Evolutionary conservation across 345 rosid species (phyloP), one percentile per base, ranked within the genome.

Genomic region (Cardamine resedifolia): DNA sequence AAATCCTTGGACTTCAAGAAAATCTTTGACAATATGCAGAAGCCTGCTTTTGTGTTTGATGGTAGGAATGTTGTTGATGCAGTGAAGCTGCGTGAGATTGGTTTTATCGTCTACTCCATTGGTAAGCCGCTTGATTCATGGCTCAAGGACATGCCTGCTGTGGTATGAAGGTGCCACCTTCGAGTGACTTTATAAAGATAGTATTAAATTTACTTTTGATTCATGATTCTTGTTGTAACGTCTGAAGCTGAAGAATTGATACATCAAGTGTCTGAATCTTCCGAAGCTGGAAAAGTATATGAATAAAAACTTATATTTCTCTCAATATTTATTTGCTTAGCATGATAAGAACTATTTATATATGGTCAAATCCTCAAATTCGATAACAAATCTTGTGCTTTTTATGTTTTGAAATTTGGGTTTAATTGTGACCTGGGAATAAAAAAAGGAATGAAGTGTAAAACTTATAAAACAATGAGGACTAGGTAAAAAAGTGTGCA

Each of bases 31-130:
- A 64, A 68, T 60, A 83, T 83, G 86, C 77, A 71, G 47, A 77
- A 81, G 31, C 81, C 83, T 0, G 98, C 96, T 2, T 91, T 84
- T 15, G 84, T 89, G 66, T 91, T 89, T 8, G 96, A 91, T 65
- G 94, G 96, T 26, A 75, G 95, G 56, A 92, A 90, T 36, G 56
- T 92, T 27, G 81, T 86, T 58, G 82, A 88, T 38, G 85, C 33
- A 3, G 85, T 64, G 26, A 75, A 77, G 81, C 80, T 92, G 83
- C 86, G 96, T 78, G 75, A 83, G 80, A 86, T 89, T 33, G 96
- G 98, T 0, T 92, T 92, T 70, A 83, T 90, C 7, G 98, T 90
- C 7, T 92, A 88, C 61, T 78, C 87, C 4, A 86, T 86, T 21
- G 81, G 83, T 28, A 80, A 80, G 58, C 77, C 80, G 12, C 72